Conservation (phyloP, 805 yeast species). For the Scheffersomyces ergatensis region DNA sequence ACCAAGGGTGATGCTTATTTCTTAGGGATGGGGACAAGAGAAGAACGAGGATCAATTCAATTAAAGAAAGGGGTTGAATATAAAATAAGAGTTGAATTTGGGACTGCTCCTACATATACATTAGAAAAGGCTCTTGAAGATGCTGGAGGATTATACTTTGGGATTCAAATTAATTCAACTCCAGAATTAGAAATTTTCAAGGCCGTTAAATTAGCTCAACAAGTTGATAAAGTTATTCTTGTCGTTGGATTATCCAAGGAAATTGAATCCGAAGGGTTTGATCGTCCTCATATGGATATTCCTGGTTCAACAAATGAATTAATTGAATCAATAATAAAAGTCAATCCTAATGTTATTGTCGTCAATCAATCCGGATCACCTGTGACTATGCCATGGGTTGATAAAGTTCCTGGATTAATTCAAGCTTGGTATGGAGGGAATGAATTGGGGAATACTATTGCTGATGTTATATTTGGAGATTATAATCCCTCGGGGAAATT, state of each 20-base stretch:
- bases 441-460: constrained; percentile 57
- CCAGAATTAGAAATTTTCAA: constrained; percentile 19
- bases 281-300: constrained; percentile 47
- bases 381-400: constrained; percentile 54
- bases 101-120: constrained; percentile 42
- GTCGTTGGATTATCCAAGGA: constrained; percentile 51
- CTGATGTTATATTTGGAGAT: constrained; percentile 60
- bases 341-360: constrained; percentile 49
- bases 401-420: constrained; percentile 19
- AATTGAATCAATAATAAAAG: constrained; percentile 42
- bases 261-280: constrained; percentile 62
- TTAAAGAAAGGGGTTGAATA: constrained; percentile 46
- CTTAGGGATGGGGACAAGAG: constrained; percentile 51
- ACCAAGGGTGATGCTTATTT: constrained; percentile 48
- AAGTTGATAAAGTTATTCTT: constrained; percentile 52
- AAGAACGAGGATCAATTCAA: constrained; percentile 36
- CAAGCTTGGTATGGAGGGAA: constrained; percentile 40
- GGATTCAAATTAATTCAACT: constrained; percentile 16
- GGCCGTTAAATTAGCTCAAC: constrained; percentile 50
- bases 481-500: constrained; percentile 60
- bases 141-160: constrained; percentile 23
- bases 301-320: constrained; percentile 49
- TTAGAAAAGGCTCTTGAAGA: constrained; percentile 12
- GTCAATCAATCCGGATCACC: constrained; percentile 65
- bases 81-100: constrained; percentile 48